Evolutionary conservation across 768 basidiomycete species (phyloP), one percentile per base, ranked within the genome.

Genomic region (Glaciozyma martinii): DNA sequence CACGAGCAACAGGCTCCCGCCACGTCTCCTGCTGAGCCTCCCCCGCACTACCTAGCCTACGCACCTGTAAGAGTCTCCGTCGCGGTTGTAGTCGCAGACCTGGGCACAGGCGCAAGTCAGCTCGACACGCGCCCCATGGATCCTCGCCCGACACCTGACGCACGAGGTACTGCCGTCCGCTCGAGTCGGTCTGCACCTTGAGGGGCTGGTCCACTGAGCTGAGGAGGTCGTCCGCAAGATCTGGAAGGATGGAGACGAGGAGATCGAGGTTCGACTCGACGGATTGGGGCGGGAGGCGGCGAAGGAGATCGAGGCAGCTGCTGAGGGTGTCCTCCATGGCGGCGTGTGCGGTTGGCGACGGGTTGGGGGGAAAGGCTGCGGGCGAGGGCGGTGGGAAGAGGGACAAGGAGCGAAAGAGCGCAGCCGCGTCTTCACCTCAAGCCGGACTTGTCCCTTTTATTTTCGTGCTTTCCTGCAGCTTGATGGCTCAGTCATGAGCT

Each of bases 141-240:
- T 90, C 89, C 16, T 90, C 90, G 75, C 93, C 91, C 37, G 74
- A 23, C 21, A 23, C 47, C 47, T 10, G 90, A 75, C 93, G 93
- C 15, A 87, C 87, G 47, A 99, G 84, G 76, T 90, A 99, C 53
- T 98, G 92, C 72, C 83, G 83, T 32, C 90, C 90, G 0, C 86
- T 87, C 23, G 83, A 53, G 80, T 98, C 93, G 42, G 82, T 85
- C 78, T 81, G 81, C 61, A 93, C 80, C 76, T 87, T 84, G 66
- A 98, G 80, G 12, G 94, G 94, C 75, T 93, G 89, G 80, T 99
- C 95, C 64, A 98, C 91, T 68, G 88, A 90, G 52, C 89, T 87
- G 54, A 95, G 81, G 25, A 99, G 83, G 79, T 98, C 95, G 74
- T 98, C 95, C 12, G 91, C 88, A 74, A 89, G 86, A 74, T 97